Evolutionary conservation across 2,329 filamentous ascomycete genomes (phyloP), one percentile per base, ranked within the genome.

Genomic region (Madurella mycetomatis): DNA sequence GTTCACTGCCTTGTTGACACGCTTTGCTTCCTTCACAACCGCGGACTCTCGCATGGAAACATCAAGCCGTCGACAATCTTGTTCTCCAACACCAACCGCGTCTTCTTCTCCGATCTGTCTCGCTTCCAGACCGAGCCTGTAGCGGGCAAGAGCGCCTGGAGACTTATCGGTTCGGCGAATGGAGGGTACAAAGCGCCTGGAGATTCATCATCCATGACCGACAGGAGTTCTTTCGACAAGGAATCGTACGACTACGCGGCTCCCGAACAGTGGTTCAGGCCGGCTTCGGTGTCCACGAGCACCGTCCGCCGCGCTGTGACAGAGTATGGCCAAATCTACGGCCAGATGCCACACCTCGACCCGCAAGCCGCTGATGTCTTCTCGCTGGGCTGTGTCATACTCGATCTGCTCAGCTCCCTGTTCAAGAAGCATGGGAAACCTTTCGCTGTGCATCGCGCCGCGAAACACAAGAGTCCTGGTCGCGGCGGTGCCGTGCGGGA

Each of bases 201-300:
- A 7, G 25, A 25, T 7, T 25, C 25, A 25, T 25, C 25, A 25
- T 25, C 25, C 7, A 25, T 4, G 25, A 73, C 72, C n/a, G 75
- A 77, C 55, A 73, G 72, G 60, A 67, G 66, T 2, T 74, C 71
- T 2, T 83, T 86, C 58, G 84, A 87, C 60, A 83, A 84, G 57
- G 87, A 90, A 65, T 75, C 75, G 9, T 90, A 90, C 68, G 83
- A 88, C 63, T 90, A 90, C 64, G 81, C 82, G 1, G 84, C 87
- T 0, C 87, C 88, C 1, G 88, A 92, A 64, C 77, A 81, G 52
- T 81, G 80, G 74, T 75, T 72, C 65, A 76, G 71, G 40, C 73
- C 73, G 18, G 61, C 61, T 18, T 49, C 55, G 9, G 41, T 57
- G 5, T 49, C 60, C 0, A 53, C 61, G 7, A 52, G 47, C 12